Conservation (phyloP, 1,284 basidiomycete genomes). For the Boletus sp. region DNA sequence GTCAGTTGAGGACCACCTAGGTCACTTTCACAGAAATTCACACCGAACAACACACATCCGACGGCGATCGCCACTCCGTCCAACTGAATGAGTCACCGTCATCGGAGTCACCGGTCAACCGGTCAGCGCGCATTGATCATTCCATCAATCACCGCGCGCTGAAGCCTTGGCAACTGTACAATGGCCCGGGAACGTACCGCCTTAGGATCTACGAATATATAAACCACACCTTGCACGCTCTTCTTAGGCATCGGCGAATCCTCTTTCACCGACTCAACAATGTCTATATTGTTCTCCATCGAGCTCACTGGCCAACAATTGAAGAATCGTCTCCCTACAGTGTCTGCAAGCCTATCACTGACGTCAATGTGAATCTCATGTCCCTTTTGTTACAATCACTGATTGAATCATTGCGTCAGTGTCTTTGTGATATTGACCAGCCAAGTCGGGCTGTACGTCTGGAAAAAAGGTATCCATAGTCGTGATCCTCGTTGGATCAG, state of each 20-base stretch:
- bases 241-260: not conserved
- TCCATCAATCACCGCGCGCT: not conserved
- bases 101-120: too few species aligned
- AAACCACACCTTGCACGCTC: not conserved
- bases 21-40: not conserved
- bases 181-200: constrained; percentile 4
- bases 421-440: constrained; percentile 22
- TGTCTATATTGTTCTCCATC: not conserved
- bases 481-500: constrained; percentile 26
- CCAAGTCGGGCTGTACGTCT: constrained; percentile 25
- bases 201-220: constrained; percentile 12
- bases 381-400: not conserved
- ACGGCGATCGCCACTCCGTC: not conserved
- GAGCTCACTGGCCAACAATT: constrained; percentile 7
- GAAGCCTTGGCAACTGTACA: not conserved
- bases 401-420: constrained; percentile 1
- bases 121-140: not conserved
- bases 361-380: constrained; percentile 9
- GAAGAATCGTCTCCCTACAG: constrained; percentile 7
- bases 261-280: not conserved
- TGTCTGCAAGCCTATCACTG: constrained; percentile 18
- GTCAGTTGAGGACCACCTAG: not conserved
- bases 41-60: not conserved
- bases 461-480: constrained; percentile 14
- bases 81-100: too few species aligned